Base-by-base conservation (phyloP, 345 rosid genomes). In the Acer yangbiense region DNA sequence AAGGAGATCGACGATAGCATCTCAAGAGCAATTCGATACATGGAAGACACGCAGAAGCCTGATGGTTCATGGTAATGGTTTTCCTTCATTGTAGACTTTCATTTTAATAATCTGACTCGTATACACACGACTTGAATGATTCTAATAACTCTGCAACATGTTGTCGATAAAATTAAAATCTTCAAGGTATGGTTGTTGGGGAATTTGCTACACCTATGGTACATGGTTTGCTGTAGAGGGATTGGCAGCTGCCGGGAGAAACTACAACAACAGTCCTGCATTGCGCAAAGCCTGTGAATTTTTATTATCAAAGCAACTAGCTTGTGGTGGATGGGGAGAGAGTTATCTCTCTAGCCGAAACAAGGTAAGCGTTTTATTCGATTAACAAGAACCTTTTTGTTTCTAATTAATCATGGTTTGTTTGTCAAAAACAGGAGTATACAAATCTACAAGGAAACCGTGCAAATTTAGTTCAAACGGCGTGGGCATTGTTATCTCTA, bases 281-380 rank as follows among this genome's bases (percentile, higher is more conserved):
- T 27, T 91, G 44, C 83, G 90, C 13, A 86, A 70, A 77, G 93
- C 93, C n/a, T 89, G 92, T 69, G 20, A 64, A 6, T 89, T 91
- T 77, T 77, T 91, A 71, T 74, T 89, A 12, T 78, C 81, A 6
- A 91, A 82, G 73, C 93, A 91, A 65, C 80, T 87, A 3, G 54
- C 76, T 5, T 84, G 80, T 69, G 93, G 95, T n/a, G 90, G 93
- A 72, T 91, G 95, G 95, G 95, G 91, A 12, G 93, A 88, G 76
- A 91, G 95, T 70, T 86, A 81, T 48, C 79, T 89, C 3, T 89
- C 93, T n/a, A 84, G 88, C 79, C 89, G n/a, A n/a, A n/a, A n/a
- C n/a, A n/a, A n/a, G n/a, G n/a, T n/a, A n/a, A n/a, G n/a, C n/a
- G n/a, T n/a, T n/a, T n/a, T n/a, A n/a, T n/a, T n/a, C n/a, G n/a